phyloP scores from a whole-genome alignment of 305 asterid species.

The Salvia sclarea region DNA sequence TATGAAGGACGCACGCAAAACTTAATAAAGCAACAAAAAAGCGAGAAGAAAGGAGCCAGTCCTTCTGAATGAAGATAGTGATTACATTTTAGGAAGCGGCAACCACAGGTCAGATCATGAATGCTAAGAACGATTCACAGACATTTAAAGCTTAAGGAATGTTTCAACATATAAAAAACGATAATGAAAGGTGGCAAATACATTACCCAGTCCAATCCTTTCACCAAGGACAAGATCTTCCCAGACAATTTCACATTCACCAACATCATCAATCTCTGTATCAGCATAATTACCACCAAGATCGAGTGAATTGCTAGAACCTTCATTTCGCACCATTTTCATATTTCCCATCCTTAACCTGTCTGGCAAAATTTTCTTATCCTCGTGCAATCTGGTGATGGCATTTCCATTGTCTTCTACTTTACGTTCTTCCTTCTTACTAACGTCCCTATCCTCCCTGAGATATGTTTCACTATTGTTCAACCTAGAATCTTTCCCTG shows the following conservation, averaged over 20 bases:
- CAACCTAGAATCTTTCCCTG: slow-evolving; percentile 37
- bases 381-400: slow-evolving; percentile 36
- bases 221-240: slow-evolving; percentile 97
- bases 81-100: slow-evolving; percentile 23
- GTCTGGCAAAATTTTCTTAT: slow-evolving; percentile 42
- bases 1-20: slow-evolving; percentile 15
- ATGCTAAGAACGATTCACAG: slow-evolving; percentile 16
- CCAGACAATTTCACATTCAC: slow-evolving; percentile 98
- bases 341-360: slow-evolving; percentile 35
- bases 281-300: slow-evolving; percentile 43
- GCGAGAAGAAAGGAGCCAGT: neutral
- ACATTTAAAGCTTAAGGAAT: slow-evolving; percentile 20
- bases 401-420: slow-evolving; percentile 34
- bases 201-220: slow-evolving; percentile 96
- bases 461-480: slow-evolving; percentile 43
- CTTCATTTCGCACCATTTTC: slow-evolving; percentile 47
- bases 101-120: slow-evolving; percentile 16
- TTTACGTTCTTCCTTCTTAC: slow-evolving; percentile 40
- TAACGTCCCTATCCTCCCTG: slow-evolving; percentile 36
- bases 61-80: slow-evolving; percentile 12
- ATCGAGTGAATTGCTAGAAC: slow-evolving; percentile 47
- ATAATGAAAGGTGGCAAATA: slow-evolving; percentile 21
- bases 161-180: slow-evolving; percentile 24
- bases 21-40: slow-evolving; percentile 13
- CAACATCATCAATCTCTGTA: slow-evolving; percentile 91